Evolutionary conservation across 371 early-diverging fungal species (phyloP).

Genomic region (Actinomucor elegans): DNA sequence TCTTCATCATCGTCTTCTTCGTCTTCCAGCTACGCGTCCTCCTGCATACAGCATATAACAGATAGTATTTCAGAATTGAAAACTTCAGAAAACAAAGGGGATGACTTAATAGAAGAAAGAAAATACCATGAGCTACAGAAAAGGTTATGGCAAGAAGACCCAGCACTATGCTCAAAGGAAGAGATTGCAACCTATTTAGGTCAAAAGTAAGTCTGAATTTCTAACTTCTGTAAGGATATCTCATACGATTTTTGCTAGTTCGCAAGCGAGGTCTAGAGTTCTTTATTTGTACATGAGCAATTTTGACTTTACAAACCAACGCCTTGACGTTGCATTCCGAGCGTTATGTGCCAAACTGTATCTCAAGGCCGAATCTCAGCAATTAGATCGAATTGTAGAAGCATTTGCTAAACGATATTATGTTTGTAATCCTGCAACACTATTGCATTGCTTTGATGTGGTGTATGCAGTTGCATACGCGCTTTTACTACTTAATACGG

Average conservation of each 20-base stretch:
- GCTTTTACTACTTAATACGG: constrained; percentile 86
- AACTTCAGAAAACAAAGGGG: too few relatives aligned
- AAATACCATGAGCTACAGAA: constrained; percentile 1
- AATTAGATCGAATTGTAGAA: constrained; percentile 81
- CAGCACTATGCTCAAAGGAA: constrained; percentile 10
- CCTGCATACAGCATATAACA: neutral
- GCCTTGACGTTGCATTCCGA: constrained; percentile 78
- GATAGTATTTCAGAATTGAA: neutral
- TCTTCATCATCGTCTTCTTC: neutral
- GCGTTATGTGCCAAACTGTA: constrained; percentile 65
- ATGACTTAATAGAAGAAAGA: neutral
- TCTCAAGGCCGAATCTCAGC: constrained; percentile 87
- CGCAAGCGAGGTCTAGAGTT: constrained; percentile 17
- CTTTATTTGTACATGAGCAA: constrained; percentile 63
- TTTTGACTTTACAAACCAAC: constrained; percentile 66
- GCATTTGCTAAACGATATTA: constrained; percentile 78
- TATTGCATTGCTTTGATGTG: constrained; percentile 45
- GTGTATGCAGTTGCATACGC: constrained; percentile 84
- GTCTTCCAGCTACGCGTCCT: neutral
- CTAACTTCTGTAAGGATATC: neutral
- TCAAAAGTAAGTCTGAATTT: too few relatives aligned
- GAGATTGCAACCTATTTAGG: constrained; percentile 20
- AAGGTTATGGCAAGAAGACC: constrained; percentile 19
- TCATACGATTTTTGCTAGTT: neutral
- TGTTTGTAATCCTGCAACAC: constrained; percentile 61